Conservation (phyloP, 2,329 filamentous ascomycete genomes). For the Aspergillus udagawae region DNA sequence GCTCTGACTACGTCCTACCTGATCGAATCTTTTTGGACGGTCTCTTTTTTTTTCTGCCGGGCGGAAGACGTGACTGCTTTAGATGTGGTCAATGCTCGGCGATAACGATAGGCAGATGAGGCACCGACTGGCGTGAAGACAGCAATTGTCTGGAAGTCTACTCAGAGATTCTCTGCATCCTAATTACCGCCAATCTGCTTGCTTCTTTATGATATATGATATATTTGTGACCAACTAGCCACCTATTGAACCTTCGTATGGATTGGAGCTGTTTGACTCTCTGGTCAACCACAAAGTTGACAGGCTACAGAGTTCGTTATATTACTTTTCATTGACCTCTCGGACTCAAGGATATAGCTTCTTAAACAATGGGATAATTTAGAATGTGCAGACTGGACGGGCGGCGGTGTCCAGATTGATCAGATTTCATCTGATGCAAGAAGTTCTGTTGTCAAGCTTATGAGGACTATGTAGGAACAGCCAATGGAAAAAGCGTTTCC, state of each 20-base stretch:
- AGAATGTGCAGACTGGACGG: neutral
- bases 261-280: neutral
- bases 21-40: conserved; percentile 25
- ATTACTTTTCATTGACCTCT: neutral
- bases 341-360: neutral
- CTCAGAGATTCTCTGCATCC: neutral
- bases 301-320: neutral
- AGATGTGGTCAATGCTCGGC: conserved; percentile 24
- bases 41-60: conserved; percentile 30
- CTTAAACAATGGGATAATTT: neutral
- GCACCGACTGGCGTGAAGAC: neutral
- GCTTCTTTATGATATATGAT: neutral
- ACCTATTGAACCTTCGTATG: neutral
- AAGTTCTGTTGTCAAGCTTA: neutral
- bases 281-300: neutral
- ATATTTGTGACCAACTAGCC: neutral
- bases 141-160: neutral
- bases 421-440: neutral
- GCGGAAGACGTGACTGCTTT: conserved; percentile 19
- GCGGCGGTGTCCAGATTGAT: neutral
- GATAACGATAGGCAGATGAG: neutral
- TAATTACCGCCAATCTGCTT: neutral
- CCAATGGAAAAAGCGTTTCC: neutral
- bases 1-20: conserved; percentile 6
- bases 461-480: neutral